Percentiles rank a stretch among this genome's conserved stretches.
These are phyloP conservation scores for Phytophthora hybrid DNA, from an alignment of 352 stramenopile genomes.

Conservation along the genomic window DNA sequence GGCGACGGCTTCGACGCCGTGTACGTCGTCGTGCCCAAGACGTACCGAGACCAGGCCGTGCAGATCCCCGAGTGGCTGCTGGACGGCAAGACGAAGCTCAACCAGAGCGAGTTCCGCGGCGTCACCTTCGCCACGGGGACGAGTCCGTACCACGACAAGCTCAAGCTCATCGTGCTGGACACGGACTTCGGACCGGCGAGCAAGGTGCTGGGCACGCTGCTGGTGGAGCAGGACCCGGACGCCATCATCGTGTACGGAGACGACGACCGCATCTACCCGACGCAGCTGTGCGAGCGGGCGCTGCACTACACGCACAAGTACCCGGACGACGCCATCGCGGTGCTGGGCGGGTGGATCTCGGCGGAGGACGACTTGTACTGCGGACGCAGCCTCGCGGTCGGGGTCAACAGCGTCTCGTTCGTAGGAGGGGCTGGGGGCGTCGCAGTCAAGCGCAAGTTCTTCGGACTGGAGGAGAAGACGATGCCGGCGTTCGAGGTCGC, in stretches of 20 bases:
- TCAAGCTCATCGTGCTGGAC: constrained; percentile 53
- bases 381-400: constrained; percentile 55
- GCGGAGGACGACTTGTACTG: constrained; percentile 61
- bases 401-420: constrained; percentile 62
- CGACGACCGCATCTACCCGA: constrained; percentile 54
- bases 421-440: constrained; percentile 63
- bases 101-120: constrained; percentile 38
- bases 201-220: constrained; percentile 59
- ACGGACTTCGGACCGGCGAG: constrained; percentile 63
- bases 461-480: constrained; percentile 39
- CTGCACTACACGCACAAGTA: constrained; percentile 60
- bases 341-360: constrained; percentile 62
- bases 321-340: constrained; percentile 53
- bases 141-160: constrained; percentile 49
- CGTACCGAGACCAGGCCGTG: constrained; percentile 48
- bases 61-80: constrained; percentile 56
- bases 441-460: constrained; percentile 60
- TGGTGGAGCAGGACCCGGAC: constrained; percentile 64
- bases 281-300: constrained; percentile 48
- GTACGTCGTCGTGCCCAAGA: constrained; percentile 58
- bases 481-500: constrained; percentile 50
- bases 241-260: constrained; percentile 72
- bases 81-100: constrained; percentile 18
- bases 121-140: constrained; percentile 43
- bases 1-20: constrained; percentile 51